Evolutionary conservation across 306 rosid genomes (phyloP).

Genomic region (Castanea mollissima): DNA sequence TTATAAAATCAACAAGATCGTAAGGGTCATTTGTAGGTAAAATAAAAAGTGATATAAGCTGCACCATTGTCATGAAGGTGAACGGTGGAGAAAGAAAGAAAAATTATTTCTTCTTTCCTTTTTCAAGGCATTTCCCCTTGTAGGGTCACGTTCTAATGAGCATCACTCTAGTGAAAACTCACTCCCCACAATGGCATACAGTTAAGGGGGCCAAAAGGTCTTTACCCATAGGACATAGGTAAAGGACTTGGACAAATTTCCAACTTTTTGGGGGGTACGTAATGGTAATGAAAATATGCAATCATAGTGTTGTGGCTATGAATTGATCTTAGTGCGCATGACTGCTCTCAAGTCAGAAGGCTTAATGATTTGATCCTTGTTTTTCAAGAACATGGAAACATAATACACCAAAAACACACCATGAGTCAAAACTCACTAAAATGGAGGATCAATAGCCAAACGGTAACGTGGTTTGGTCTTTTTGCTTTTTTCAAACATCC

Average conservation of each 20-base stretch:
- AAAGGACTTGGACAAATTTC: conserved; percentile 24
- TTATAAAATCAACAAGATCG: no score
- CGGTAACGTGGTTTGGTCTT: not conserved
- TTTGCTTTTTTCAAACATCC: not conserved
- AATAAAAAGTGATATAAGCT: no score
- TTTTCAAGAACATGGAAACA: not conserved
- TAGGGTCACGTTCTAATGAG: not conserved
- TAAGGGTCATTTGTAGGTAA: no score
- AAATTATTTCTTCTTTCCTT: no score
- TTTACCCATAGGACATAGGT: not conserved
- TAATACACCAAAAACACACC: not conserved
- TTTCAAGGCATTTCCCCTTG: no score
- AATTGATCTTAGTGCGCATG: conserved; percentile 38
- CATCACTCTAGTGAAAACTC: not conserved
- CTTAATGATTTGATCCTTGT: not conserved
- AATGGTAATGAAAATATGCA: conserved; percentile 17
- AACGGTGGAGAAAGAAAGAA: no score
- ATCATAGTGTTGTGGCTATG: conserved; percentile 20
- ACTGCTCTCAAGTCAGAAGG: conserved; percentile 28
- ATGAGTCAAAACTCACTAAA: not conserved
- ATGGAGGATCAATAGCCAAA: not conserved
- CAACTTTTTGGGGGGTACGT: conserved; percentile 15
- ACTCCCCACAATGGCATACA: not conserved
- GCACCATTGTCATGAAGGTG: no score
- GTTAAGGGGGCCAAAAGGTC: not conserved